Percentiles rank a stretch among this genome's conserved stretches.
These are phyloP conservation scores for California macrophylla DNA, from an alignment of 441 rosid species.

Conservation along the genomic window DNA sequence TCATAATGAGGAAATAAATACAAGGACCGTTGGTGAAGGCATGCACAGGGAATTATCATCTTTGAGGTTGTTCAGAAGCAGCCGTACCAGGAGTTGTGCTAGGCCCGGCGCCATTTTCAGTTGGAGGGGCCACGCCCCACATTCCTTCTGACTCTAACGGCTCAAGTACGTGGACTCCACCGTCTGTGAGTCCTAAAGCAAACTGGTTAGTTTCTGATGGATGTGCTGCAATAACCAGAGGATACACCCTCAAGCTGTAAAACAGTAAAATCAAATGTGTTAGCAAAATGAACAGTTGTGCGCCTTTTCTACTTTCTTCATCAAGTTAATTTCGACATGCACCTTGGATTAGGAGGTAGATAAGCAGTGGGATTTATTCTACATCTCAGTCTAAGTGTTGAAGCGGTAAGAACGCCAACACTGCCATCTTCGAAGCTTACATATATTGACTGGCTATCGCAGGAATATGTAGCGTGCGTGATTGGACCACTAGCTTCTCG, in stretches of 20 bases:
- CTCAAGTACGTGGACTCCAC: conserved; percentile 58
- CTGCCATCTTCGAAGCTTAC: conserved; percentile 73
- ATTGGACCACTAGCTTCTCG: conserved; percentile 62
- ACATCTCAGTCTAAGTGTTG: conserved; percentile 57
- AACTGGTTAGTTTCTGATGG: conserved; percentile 67
- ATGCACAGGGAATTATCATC: conserved; percentile 24
- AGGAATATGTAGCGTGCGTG: conserved; percentile 68
- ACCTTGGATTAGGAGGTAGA: conserved; percentile 63
- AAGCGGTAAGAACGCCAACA: conserved; percentile 49
- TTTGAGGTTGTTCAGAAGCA: conserved; percentile 46
- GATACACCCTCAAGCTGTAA: conserved; percentile 59
- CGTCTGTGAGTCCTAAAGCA: conserved; percentile 70
- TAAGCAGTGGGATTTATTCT: conserved; percentile 59
- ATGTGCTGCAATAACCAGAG: conserved; percentile 74
- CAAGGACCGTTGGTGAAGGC: not conserved
- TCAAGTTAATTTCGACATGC: not conserved
- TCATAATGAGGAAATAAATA: conserved; percentile 17
- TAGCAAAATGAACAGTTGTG: not conserved
- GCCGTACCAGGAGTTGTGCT: conserved; percentile 37
- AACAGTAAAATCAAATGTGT: conserved; percentile 14
- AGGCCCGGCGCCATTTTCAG: conserved; percentile 48
- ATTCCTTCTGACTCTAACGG: conserved; percentile 61
- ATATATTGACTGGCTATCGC: conserved; percentile 59
- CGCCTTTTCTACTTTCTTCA: not conserved
- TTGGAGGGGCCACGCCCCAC: conserved; percentile 68